A percentile compares a stretch with the other conserved stretches of the same genome.
Conservation (phyloP, 176 grass and related monocot genomes). For the Avena insularis region DNA sequence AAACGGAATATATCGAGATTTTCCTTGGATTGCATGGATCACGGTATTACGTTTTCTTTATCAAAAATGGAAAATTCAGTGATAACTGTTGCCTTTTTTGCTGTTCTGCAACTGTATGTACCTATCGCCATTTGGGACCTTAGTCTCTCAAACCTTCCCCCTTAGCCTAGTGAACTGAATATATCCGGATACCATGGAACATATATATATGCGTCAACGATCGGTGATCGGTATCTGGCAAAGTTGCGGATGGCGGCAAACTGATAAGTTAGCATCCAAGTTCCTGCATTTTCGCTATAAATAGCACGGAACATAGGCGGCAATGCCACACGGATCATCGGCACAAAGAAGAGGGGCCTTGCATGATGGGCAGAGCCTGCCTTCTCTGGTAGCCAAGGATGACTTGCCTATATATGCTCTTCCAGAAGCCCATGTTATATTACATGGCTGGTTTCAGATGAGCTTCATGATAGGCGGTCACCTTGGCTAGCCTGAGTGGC, state of each 20-base stretch:
- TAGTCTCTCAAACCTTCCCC: not conserved
- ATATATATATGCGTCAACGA: constrained; percentile 1
- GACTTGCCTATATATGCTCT: constrained; percentile 64
- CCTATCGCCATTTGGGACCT: not conserved
- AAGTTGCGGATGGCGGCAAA: constrained; percentile 18
- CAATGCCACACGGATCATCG: not conserved
- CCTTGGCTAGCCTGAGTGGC: constrained; percentile 69
- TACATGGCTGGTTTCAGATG: constrained; percentile 22
- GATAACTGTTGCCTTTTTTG: not conserved
- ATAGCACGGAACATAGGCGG: not conserved
- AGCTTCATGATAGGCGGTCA: constrained; percentile 55
- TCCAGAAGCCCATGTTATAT: constrained; percentile 7
- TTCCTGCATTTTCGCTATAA: constrained; percentile 36
- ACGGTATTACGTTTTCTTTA: not conserved
- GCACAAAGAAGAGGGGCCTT: constrained; percentile 53
- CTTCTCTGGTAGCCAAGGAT: constrained; percentile 71
- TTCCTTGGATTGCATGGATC: constrained; percentile 42
- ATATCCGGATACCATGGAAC: constrained; percentile 21
- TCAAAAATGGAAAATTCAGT: constrained; percentile 37
- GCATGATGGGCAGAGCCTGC: constrained; percentile 50
- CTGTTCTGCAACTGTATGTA: not conserved
- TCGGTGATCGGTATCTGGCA: not conserved
- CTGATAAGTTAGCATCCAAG: not conserved
- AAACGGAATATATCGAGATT: constrained; percentile 57
- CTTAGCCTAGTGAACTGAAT: constrained; percentile 28